Conservation (phyloP, 352 stramenopile genomes). For the Globisporangium lucens region DNA sequence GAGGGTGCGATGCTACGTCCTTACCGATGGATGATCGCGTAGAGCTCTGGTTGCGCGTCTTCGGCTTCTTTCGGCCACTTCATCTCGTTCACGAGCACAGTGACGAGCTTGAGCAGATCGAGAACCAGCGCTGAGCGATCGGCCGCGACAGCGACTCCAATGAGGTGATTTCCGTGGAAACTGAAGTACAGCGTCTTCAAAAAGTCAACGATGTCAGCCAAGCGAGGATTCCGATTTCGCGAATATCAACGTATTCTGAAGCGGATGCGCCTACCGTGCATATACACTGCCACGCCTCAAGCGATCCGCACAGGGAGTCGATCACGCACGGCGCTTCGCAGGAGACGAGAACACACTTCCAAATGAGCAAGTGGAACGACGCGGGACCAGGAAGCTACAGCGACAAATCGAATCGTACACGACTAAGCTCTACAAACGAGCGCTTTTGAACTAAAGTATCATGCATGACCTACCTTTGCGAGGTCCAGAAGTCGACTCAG, state of each 20-base stretch:
- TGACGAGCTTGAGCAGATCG: conserved; percentile 57
- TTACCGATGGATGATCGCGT: conserved; percentile 26
- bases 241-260: background rate
- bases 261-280: conserved; percentile 25
- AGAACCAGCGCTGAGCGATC: conserved; percentile 33
- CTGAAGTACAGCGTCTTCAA: conserved; percentile 45
- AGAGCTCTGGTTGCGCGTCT: conserved; percentile 24
- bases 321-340: conserved; percentile 39
- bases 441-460: background rate
- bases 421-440: background rate
- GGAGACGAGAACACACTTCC: conserved; percentile 53
- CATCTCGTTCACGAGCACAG: conserved; percentile 56
- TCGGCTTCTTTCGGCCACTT: conserved; percentile 39
- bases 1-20: background rate
- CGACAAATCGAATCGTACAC: background rate
- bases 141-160: conserved; percentile 16
- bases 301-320: conserved; percentile 24
- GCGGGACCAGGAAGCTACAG: conserved; percentile 18
- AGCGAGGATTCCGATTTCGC: background rate
- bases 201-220: background rate
- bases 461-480: conserved; percentile 10
- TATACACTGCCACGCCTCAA: conserved; percentile 41
- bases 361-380: conserved; percentile 51
- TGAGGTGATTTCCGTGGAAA: conserved; percentile 19
- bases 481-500: conserved; percentile 27